phyloP scores from a whole-genome alignment of 1,284 basidiomycete species.

The Ustilago xerochloae region DNA sequence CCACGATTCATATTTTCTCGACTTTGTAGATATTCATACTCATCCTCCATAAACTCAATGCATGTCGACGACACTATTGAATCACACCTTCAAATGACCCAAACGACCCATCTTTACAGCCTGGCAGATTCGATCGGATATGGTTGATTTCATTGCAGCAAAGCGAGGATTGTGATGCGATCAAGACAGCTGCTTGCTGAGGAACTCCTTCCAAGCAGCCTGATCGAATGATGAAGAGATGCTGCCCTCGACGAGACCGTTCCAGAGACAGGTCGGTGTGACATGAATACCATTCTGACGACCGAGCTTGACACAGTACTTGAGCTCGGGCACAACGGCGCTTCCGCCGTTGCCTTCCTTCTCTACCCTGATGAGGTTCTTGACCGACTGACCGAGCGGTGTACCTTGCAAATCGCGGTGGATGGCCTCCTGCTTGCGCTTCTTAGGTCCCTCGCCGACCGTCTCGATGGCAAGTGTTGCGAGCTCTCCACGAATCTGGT shows the following conservation, averaged over 20 bases:
- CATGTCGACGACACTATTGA: no score
- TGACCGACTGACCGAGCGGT: conserved; percentile 70
- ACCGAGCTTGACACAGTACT: conserved; percentile 84
- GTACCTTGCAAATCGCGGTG: conserved; percentile 70
- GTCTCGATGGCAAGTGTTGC: conserved; percentile 72
- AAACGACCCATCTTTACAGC: no score
- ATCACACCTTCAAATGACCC: no score
- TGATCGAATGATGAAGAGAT: conserved; percentile 85
- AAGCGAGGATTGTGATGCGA: not conserved
- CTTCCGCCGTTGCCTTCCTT: conserved; percentile 78
- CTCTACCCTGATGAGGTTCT: conserved; percentile 77
- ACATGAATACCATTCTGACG: conserved; percentile 92
- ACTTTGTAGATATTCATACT: no score
- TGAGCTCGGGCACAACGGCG: conserved; percentile 82
- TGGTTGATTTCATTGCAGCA: not conserved
- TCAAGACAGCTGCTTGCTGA: conserved; percentile 74
- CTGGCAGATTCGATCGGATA: not conserved
- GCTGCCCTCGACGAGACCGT: conserved; percentile 80
- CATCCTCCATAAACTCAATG: no score
- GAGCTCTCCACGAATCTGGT: conserved; percentile 81
- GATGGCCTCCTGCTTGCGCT: conserved; percentile 60
- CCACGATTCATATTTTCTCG: not conserved
- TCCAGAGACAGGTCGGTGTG: conserved; percentile 78
- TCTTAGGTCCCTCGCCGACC: conserved; percentile 69
- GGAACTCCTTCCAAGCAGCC: conserved; percentile 85